Evolutionary conservation across 352 stramenopile species (phyloP).

Genomic region (Phytophthora chlamydospora): DNA sequence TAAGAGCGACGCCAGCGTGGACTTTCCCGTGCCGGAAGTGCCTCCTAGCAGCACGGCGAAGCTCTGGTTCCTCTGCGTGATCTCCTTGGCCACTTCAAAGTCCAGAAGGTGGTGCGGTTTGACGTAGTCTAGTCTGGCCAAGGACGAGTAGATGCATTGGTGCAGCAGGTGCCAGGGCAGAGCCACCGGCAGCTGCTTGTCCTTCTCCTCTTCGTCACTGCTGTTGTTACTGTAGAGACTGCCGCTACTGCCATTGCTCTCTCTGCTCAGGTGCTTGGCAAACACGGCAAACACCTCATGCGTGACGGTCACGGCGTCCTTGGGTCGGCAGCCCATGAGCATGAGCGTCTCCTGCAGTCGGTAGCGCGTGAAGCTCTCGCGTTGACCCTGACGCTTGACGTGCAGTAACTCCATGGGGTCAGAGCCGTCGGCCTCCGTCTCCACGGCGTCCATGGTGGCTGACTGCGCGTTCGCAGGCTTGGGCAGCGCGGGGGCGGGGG

Average conservation of each 20-base stretch:
- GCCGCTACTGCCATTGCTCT: constrained; percentile 11
- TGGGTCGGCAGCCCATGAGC: constrained; percentile 85
- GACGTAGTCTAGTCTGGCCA: constrained; percentile 82
- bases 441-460: constrained; percentile 54
- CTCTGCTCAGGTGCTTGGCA: constrained; percentile 49
- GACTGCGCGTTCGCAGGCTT: constrained; percentile 5
- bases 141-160: constrained; percentile 81
- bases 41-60: constrained; percentile 89
- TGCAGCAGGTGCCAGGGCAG: constrained; percentile 81
- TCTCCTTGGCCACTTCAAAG: constrained; percentile 86
- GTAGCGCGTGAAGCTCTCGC: constrained; percentile 83
- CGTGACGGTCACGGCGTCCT: constrained; percentile 78
- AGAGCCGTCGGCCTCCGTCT: constrained; percentile 57
- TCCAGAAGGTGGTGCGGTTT: constrained; percentile 88
- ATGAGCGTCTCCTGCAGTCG: constrained; percentile 88
- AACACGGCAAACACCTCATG: constrained; percentile 70
- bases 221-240: constrained; percentile 19
- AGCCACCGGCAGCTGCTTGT: constrained; percentile 16
- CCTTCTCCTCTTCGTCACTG: constrained; percentile 10
- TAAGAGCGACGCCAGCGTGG: constrained; percentile 81
- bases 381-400: constrained; percentile 52
- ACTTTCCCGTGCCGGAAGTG: constrained; percentile 88
- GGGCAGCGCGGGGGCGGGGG: neutral
- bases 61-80: constrained; percentile 85
- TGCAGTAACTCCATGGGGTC: constrained; percentile 85